Base-by-base conservation (phyloP, 225 moss, liverwort and hornwort genomes). In the Ulota crispa region DNA sequence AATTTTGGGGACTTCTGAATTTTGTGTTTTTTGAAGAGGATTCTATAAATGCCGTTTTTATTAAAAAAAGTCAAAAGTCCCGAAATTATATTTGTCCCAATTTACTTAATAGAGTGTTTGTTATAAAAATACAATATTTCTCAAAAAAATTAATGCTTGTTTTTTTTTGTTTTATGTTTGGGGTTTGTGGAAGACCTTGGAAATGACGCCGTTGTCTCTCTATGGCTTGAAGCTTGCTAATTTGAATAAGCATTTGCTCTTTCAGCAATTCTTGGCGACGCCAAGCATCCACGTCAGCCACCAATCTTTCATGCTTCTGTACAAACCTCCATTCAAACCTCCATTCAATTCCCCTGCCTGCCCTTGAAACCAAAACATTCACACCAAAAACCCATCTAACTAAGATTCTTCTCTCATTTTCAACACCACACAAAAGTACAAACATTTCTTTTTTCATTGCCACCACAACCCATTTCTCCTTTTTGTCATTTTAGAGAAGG, bases 241-340 rank as follows among this genome's bases (percentile, higher is more conserved):
- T 81, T 72, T 90, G 87, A 34, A 76, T 68, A 14, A 85, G 61
- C 87, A 83, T 87, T 27, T 90, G 42, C 0, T 87, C 81, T 66
- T 83, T 75, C 0, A 85, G 0, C 19, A 87, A 34, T 39, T 81
- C 89, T 56, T 67, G 85, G 45, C 81, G 70, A 73, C 85, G 72
- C 85, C 85, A 79, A 8, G 87, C 81, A 62, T 85, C 83, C 12
- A 79, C 64, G 47, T 90, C 76, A 13, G 81, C 83, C 59, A 87
- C 76, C 47, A 90, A 45, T 81, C 72, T 81, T 61, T 72, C 30
- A 0, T 90, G 89, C 79, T 72, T 90, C 85, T 90, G 81, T 83
- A 85, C 87, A 85, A 80, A 89, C 76, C 74, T 83, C 81, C 73
- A 83, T 83, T 68, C 42, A 85, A 85, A 85, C 27, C 31, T 81